phyloP scores from a whole-genome alignment of 306 rosid genomes.

The Inga oerstediana region DNA sequence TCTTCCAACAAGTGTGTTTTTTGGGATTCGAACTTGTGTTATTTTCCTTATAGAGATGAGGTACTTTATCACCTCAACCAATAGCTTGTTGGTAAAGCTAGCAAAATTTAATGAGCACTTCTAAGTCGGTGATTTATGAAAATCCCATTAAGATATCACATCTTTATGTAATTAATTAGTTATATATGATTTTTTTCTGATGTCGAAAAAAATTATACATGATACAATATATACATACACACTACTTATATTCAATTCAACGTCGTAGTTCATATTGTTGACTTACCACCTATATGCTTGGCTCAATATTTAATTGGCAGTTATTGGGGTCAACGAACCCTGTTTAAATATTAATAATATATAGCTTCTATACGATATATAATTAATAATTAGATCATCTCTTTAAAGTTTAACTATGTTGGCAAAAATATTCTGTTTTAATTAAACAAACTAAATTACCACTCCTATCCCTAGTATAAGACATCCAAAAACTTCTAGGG shows the following conservation, averaged over 20 bases:
- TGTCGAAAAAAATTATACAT: too few relatives aligned
- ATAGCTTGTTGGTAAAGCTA: not conserved
- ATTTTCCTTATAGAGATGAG: too few relatives aligned
- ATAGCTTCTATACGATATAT: not conserved
- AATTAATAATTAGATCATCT: not conserved
- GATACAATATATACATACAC: not conserved
- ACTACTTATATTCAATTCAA: not conserved
- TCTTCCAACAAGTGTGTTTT: too few relatives aligned
- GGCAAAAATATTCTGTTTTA: too few relatives aligned
- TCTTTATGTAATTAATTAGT: not conserved
- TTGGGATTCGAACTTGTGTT: too few relatives aligned
- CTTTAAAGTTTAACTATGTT: too few relatives aligned
- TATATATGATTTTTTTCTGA: too few relatives aligned
- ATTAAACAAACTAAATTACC: not conserved
- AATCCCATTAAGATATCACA: constrained; percentile 6
- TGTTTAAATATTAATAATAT: not conserved
- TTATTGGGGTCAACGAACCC: constrained; percentile 40
- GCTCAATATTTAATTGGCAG: constrained; percentile 9
- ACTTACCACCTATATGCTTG: not conserved
- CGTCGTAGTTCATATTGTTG: not conserved
- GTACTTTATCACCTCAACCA: too few relatives aligned
- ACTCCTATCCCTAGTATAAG: too few relatives aligned
- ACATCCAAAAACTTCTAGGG: too few relatives aligned
- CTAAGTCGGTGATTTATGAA: constrained; percentile 21
- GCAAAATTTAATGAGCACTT: constrained; percentile 15